These are phyloP conservation scores for Cicer bijugum DNA, from an alignment of 306 rosid species.

Conservation along the genomic window DNA sequence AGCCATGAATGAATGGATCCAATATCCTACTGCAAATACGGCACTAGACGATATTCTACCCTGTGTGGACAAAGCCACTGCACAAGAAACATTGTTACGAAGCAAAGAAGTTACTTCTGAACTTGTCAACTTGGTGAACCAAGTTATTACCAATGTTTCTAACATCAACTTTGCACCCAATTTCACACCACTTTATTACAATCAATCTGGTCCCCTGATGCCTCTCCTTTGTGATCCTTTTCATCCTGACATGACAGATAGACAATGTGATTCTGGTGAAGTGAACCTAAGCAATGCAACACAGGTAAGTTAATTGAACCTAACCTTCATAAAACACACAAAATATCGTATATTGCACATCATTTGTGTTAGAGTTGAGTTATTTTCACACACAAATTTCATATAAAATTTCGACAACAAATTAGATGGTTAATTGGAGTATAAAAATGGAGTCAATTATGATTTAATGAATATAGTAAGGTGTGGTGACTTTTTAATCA, in stretches of 20 bases:
- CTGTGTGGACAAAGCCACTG: conserved; percentile 76
- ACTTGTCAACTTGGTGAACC: conserved; percentile 64
- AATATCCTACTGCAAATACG: conserved; percentile 67
- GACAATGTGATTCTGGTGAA: conserved; percentile 65
- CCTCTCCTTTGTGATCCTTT: conserved; percentile 84
- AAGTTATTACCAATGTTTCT: conserved; percentile 56
- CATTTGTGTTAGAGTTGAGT: not conserved
- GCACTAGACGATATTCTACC: conserved; percentile 87
- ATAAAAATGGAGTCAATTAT: too few relatives aligned
- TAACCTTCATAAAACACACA: not conserved
- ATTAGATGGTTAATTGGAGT: too few relatives aligned
- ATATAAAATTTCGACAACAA: too few relatives aligned
- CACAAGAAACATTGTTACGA: conserved; percentile 60
- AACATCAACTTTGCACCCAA: conserved; percentile 62
- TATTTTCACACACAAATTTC: too few relatives aligned
- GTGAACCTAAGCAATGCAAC: conserved; percentile 56
- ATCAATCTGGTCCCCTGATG: conserved; percentile 78
- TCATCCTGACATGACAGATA: conserved; percentile 52
- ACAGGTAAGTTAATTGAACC: conserved; percentile 52
- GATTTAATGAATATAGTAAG: too few relatives aligned
- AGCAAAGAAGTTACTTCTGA: conserved; percentile 76
- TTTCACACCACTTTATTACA: conserved; percentile 58
- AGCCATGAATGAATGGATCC: conserved; percentile 86
- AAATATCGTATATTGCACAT: not conserved
- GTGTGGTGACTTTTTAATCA: too few relatives aligned